Evolutionary conservation across 169 alveolate species (phyloP), one percentile per base, ranked within the genome.

Genomic region (Plasmodium chabaudi): DNA sequence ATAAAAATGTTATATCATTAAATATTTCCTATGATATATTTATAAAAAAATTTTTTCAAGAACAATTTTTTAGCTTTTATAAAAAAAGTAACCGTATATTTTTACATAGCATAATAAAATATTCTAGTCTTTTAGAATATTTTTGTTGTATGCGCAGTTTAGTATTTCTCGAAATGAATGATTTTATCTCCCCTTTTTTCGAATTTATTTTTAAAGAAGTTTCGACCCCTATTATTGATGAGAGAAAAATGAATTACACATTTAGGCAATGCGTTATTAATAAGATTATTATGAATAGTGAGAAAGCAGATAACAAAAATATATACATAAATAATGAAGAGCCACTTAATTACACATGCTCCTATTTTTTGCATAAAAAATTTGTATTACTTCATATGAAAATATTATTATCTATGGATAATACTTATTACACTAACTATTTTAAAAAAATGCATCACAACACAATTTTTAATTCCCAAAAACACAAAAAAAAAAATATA

Each of bases 71-170:
- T 71, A 53, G 71, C 5, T 51, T 51, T 34, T 86, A 69, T 63
- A 46, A 21, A 13, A 70, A 59, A 69, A 86, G 91, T 72, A 86
- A 86, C 60, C 87, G 75, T 39, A 70, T 86, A 44, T 86, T 86
- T 86, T 44, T 86, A 39, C 42, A 70, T 39, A 86, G 91, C 42
- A 63, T 86, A 86, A 86, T 86, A 87, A 86, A 86, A 60, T 57
- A 70, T 86, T 63, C 69, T 21, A 69, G 71, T 59, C 56, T 86
- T 5, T 69, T 68, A 27, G 91, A 86, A 59, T 86, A 86, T 21
- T 86, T 86, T 60, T 57, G 70, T 13, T 86, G 91, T 59, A 59
- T 86, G 56, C 91, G 91, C 42, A 86, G 91, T 86, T 46, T 86
- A 70, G 87, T 70, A 56, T 86, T 69, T 64, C 68, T 86, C n/a